Evolutionary conservation across 257 asterid genomes (phyloP).

Genomic region (Dorcoceras hygrometricum): DNA sequence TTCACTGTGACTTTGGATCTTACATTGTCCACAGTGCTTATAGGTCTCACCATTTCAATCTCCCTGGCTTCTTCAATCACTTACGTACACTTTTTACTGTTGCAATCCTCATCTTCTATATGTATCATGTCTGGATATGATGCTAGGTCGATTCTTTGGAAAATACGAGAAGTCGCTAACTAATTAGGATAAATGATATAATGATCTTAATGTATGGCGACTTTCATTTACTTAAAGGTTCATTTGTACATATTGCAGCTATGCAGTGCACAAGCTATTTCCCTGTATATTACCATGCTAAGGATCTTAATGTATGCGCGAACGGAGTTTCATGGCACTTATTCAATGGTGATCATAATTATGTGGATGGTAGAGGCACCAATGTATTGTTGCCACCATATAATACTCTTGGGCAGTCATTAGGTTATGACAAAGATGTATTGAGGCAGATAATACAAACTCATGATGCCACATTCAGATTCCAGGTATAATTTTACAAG

Average conservation of each 20-base stretch:
- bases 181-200: no score
- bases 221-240: not conserved
- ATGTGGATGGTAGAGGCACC: not conserved
- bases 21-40: no score
- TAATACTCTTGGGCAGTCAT: not conserved
- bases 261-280: not conserved
- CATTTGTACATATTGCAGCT: not conserved
- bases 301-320: not conserved
- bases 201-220: no score
- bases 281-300: not conserved
- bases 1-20: no score
- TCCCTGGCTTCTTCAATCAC: no score
- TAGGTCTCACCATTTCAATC: no score
- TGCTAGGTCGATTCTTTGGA: no score
- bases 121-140: no score
- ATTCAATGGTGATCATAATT: not conserved
- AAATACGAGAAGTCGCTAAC: no score
- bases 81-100: no score
- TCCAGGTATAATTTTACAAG: not conserved
- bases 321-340: not conserved
- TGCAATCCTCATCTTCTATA: no score
- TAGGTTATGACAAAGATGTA: not conserved
- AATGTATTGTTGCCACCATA: not conserved
- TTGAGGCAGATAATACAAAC: not conserved
- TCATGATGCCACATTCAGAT: not conserved